Evolutionary conservation across 208 protist species (phyloP).

Genomic region (Crithidia acanthocephali): DNA sequence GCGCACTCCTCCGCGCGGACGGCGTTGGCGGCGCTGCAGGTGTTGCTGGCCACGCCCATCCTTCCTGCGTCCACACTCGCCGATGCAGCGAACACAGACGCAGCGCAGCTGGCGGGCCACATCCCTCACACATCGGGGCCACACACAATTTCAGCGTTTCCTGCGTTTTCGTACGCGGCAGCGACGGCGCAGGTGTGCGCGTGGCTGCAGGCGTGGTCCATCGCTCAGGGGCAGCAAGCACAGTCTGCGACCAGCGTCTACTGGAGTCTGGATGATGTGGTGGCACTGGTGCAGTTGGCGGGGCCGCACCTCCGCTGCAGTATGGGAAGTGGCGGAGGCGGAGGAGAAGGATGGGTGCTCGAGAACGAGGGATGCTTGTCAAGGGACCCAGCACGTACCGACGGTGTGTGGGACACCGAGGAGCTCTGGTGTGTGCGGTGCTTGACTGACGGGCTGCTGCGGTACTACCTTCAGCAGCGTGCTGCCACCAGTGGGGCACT

Average conservation of each 20-base stretch:
- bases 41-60: slow-evolving; percentile 36
- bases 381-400: not conserved
- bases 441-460: slow-evolving; percentile 36
- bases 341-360: too few relatives aligned
- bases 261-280: slow-evolving; percentile 45
- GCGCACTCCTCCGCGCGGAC: slow-evolving; percentile 40
- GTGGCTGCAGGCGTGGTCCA: slow-evolving; percentile 31
- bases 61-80: not conserved
- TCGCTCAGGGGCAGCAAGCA: not conserved
- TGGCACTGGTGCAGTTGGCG: slow-evolving; percentile 41
- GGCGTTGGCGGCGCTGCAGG: slow-evolving; percentile 33
- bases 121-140: too few relatives aligned
- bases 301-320: slow-evolving; percentile 9
- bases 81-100: not conserved
- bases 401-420: slow-evolving; percentile 1
- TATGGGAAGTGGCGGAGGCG: not conserved
- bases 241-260: not conserved
- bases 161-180: not conserved
- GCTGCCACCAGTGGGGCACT: slow-evolving; percentile 4
- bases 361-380: not conserved
- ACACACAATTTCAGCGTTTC: not conserved
- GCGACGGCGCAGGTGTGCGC: slow-evolving; percentile 19
- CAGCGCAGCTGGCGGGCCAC: too few relatives aligned
- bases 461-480: slow-evolving; percentile 31
- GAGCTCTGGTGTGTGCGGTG: slow-evolving; percentile 30